Evolutionary conservation across 208 protist species (phyloP).

Genomic region (Crithidia expoeki): DNA sequence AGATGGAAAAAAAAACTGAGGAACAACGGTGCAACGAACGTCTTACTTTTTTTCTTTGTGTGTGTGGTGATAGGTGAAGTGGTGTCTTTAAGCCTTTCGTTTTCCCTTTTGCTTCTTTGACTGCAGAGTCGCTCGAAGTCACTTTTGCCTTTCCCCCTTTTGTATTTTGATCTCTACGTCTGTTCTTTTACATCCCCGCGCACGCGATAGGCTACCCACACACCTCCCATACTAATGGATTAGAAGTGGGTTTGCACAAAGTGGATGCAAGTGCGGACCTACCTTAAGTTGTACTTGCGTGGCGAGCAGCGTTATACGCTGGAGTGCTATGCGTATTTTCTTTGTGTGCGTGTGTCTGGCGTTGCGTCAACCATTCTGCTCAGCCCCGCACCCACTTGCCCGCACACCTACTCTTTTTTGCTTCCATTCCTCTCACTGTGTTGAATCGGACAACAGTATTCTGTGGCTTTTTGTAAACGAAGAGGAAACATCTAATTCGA

Average conservation of each 20-base stretch:
- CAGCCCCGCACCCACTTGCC: not conserved
- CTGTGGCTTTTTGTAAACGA: not conserved
- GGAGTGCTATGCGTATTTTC: not conserved
- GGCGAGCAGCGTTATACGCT: not conserved
- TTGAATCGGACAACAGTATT: not conserved
- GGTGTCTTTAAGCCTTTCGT: too few relatives aligned
- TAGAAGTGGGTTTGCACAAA: not conserved
- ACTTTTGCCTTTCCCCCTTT: not conserved
- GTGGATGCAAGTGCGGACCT: not conserved
- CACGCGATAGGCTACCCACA: not conserved
- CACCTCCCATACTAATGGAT: not conserved
- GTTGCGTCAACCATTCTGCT: not conserved
- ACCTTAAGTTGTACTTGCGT: not conserved
- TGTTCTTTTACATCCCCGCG: not conserved
- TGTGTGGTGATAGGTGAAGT: too few relatives aligned
- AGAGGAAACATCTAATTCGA: slow-evolving; percentile 1
- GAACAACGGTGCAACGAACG: not conserved
- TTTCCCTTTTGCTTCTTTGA: not conserved
- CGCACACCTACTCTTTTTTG: slow-evolving; percentile 2
- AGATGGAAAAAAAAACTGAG: not conserved
- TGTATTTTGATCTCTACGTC: not conserved
- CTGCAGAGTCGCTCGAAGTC: not conserved
- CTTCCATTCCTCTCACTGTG: not conserved
- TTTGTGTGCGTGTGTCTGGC: not conserved
- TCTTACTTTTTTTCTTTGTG: not conserved